Conservation (phyloP, 1,139 yeast species). For the Saccharomyces hybrid region DNA sequence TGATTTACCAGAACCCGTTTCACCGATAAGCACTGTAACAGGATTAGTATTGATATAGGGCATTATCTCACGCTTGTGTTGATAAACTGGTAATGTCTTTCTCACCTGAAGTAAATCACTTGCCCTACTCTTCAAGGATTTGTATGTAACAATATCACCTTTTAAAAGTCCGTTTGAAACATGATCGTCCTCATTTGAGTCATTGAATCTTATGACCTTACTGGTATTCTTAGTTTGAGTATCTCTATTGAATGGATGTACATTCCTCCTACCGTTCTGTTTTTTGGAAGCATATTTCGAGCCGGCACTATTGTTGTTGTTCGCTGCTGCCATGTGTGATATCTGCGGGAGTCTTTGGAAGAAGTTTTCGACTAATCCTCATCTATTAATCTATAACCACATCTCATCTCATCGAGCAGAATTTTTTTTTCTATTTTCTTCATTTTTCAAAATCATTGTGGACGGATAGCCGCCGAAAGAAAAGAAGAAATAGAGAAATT, state of each 20-base stretch:
- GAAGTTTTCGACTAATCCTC: neutral
- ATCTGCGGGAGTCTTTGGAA: neutral
- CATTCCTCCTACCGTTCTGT: slow-evolving; percentile 5
- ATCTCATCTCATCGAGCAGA: slow-evolving; percentile 12
- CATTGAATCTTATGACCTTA: slow-evolving; percentile 12
- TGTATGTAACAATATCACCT: slow-evolving; percentile 9
- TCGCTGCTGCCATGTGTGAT: neutral
- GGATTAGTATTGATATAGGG: slow-evolving; percentile 47
- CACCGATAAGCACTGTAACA: slow-evolving; percentile 83
- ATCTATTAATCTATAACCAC: neutral
- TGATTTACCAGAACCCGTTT: slow-evolving; percentile 97
- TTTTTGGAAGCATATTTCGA: neutral
- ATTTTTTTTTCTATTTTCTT: neutral
- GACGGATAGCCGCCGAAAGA: neutral
- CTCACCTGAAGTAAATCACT: slow-evolving; percentile 43
- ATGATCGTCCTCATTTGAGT: slow-evolving; percentile 22
- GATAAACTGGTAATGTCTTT: slow-evolving; percentile 64
- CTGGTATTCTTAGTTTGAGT: neutral
- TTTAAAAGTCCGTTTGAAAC: slow-evolving; percentile 9
- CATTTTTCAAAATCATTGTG: neutral
- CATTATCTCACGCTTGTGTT: slow-evolving; percentile 57
- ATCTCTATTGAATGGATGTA: slow-evolving; percentile 11
- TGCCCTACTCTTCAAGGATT: slow-evolving; percentile 38
- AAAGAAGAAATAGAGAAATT: neutral
- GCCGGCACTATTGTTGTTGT: neutral